Conservation (phyloP, 371 early-diverging fungal genomes). For the Syncephalastrum contaminatum region DNA sequence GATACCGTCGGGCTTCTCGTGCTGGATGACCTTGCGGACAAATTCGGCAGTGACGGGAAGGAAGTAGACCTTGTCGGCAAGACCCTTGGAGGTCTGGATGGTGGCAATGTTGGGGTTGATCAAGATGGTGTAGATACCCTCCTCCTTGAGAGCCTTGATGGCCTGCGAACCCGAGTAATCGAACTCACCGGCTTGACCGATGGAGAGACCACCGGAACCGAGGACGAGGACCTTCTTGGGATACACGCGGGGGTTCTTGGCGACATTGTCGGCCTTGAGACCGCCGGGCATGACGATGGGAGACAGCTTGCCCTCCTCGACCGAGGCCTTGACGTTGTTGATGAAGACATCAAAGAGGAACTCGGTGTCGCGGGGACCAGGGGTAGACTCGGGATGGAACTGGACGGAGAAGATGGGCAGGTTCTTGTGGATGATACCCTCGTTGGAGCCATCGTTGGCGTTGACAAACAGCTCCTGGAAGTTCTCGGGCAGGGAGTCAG, state of each 20-base stretch:
- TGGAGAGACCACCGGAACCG: slow-evolving; percentile 91
- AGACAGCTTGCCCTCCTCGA: slow-evolving; percentile 68
- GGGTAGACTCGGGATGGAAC: slow-evolving; percentile 98
- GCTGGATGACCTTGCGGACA: slow-evolving; percentile 82
- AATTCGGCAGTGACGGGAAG: slow-evolving; percentile 93
- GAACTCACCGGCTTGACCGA: slow-evolving; percentile 98
- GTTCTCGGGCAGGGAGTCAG: slow-evolving; percentile 67
- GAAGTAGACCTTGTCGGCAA: slow-evolving; percentile 94
- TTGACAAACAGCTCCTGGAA: slow-evolving; percentile 94
- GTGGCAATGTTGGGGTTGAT: slow-evolving; percentile 98
- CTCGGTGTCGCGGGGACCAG: slow-evolving; percentile 97
- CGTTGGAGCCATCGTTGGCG: slow-evolving; percentile 97
- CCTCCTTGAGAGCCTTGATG: slow-evolving; percentile 94
- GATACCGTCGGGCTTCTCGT: slow-evolving; percentile 94
- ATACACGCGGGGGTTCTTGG: slow-evolving; percentile 53
- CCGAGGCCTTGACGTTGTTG: slow-evolving; percentile 69
- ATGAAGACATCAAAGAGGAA: slow-evolving; percentile 94
- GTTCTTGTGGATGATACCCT: slow-evolving; percentile 89
- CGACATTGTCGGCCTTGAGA: slow-evolving; percentile 46
- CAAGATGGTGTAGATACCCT: slow-evolving; percentile 83
- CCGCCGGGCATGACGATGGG: slow-evolving; percentile 75
- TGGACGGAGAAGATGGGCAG: slow-evolving; percentile 96
- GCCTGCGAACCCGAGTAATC: slow-evolving; percentile 96
- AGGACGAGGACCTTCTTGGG: slow-evolving; percentile 90
- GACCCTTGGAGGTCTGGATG: slow-evolving; percentile 91